phyloP scores from a whole-genome alignment of 176 grass and related monocot genomes.

The Typha latifolia region DNA sequence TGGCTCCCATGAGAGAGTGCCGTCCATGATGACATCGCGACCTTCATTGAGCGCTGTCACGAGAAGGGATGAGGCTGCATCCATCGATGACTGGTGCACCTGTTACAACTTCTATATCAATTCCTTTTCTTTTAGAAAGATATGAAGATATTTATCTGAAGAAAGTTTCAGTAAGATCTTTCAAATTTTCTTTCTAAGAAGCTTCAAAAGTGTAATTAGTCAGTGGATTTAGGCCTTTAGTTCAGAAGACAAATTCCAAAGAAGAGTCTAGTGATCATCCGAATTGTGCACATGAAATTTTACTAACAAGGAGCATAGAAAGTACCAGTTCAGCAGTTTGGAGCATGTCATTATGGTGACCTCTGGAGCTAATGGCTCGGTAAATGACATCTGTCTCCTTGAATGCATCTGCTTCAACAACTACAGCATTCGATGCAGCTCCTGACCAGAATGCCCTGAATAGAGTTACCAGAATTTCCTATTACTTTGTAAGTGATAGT shows the following conservation, averaged over 20 bases:
- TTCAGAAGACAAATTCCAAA: no score
- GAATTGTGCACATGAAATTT: no score
- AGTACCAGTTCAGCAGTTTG: conserved; percentile 80
- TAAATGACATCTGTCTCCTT: conserved; percentile 89
- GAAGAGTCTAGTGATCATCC: no score
- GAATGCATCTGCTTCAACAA: conserved; percentile 92
- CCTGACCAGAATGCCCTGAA: conserved; percentile 67
- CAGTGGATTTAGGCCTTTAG: no score
- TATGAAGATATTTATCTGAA: no score
- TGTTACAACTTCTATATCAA: conserved; percentile 6
- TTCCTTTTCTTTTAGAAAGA: no score
- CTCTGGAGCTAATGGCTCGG: conserved; percentile 71
- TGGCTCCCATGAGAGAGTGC: conserved; percentile 91
- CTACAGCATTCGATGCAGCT: conserved; percentile 61
- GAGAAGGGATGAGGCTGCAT: conserved; percentile 85
- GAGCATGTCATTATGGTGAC: conserved; percentile 86
- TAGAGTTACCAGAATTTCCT: not conserved
- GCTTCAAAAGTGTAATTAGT: not conserved
- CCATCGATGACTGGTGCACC: conserved; percentile 87
- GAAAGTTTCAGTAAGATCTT: no score
- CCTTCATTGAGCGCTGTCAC: conserved; percentile 96
- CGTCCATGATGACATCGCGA: conserved; percentile 92
- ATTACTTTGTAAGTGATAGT: not conserved
- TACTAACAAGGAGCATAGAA: no score
- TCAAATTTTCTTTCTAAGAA: not conserved